phyloP scores from a whole-genome alignment of 1,284 basidiomycete genomes.

The Athelia psychrophila region DNA sequence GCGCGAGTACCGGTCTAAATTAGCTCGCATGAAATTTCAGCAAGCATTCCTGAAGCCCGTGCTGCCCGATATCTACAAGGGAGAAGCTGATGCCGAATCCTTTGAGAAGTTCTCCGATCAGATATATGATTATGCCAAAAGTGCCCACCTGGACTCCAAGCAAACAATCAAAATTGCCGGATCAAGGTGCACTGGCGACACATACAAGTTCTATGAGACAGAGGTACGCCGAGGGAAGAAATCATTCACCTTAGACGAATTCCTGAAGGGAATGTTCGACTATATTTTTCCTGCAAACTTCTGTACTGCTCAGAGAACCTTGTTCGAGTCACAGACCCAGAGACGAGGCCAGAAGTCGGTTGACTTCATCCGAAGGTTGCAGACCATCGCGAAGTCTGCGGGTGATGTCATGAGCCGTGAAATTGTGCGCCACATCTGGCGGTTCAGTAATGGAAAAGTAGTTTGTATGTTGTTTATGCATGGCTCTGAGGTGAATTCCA shows the following conservation, averaged over 20 bases:
- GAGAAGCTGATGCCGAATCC: not conserved
- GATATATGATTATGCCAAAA: not conserved
- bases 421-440: constrained; percentile 1
- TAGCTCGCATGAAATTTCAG: constrained; percentile 4
- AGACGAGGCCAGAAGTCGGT: not conserved
- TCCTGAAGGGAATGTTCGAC: constrained; percentile 6
- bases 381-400: not conserved
- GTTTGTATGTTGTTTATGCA: too few relatives aligned
- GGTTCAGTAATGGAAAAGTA: too few relatives aligned
- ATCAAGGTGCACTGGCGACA: not conserved
- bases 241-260: not conserved
- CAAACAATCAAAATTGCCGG: not conserved
- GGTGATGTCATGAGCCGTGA: constrained; percentile 2
- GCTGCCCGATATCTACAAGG: not conserved
- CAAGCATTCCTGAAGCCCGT: constrained; percentile 6
- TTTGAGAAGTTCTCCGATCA: constrained; percentile 5
- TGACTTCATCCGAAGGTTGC: not conserved
- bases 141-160: not conserved
- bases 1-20: not conserved
- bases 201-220: constrained; percentile 1
- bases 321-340: constrained; percentile 1
- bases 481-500: too few relatives aligned
- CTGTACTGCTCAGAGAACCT: constrained; percentile 3
- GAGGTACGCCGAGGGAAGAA: not conserved
- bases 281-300: constrained; percentile 7